Conservation (phyloP, 371 early-diverging fungal genomes). For the Homolaphlyctis polyrhiza region DNA sequence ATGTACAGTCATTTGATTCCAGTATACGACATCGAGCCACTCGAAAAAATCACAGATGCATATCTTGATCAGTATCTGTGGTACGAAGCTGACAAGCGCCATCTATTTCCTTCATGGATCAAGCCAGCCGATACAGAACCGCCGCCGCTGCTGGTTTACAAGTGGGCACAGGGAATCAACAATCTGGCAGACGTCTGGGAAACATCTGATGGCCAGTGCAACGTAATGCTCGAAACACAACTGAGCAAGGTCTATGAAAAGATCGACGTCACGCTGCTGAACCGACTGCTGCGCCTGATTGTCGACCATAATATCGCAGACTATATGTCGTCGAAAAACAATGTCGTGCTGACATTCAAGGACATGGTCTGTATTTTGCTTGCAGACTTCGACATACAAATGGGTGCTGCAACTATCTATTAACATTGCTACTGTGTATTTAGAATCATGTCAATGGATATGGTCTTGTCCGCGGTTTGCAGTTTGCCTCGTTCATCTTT, state of each 20-base stretch:
- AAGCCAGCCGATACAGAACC: conserved; percentile 98
- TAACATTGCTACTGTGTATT: neutral
- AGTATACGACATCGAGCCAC: conserved; percentile 94
- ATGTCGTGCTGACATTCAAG: conserved; percentile 95
- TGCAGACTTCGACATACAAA: neutral
- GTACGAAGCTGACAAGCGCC: conserved; percentile 92
- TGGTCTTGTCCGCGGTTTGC: conserved; percentile 97
- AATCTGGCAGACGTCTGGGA: conserved; percentile 95
- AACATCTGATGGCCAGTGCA: conserved; percentile 84
- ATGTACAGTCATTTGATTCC: conserved; percentile 92
- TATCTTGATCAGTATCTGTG: conserved; percentile 98
- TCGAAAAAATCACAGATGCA: conserved; percentile 98
- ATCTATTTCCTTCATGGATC: conserved; percentile 95
- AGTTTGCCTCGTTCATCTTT: conserved; percentile 96
- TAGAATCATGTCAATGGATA: conserved; percentile 92
- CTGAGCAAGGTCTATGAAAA: conserved; percentile 92
- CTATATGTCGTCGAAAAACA: conserved; percentile 98
- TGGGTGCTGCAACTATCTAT: no score
- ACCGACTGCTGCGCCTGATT: conserved; percentile 90
- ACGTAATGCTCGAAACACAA: conserved; percentile 91
- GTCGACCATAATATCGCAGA: conserved; percentile 98
- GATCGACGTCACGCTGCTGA: conserved; percentile 95
- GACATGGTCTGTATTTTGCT: conserved; percentile 64
- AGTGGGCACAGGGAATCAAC: conserved; percentile 98
- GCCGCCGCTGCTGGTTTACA: conserved; percentile 93